These are phyloP conservation scores for Serendipita sp. DNA, from an alignment of 768 basidiomycete species.

Conservation along the genomic window DNA sequence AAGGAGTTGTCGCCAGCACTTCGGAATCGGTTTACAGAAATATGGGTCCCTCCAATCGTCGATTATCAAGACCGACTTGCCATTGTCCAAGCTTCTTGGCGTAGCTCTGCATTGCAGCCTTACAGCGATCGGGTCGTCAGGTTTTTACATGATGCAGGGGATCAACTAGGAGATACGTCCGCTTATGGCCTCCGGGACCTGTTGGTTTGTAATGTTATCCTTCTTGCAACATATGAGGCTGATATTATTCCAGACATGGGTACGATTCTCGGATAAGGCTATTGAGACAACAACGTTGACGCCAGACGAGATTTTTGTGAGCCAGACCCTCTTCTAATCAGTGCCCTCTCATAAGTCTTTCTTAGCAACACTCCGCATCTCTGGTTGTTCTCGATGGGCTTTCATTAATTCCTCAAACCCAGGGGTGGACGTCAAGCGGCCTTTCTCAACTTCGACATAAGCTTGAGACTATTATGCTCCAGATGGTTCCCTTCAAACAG, in stretches of 20 bases:
- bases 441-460: constrained; percentile 44
- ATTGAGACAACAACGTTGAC: constrained; percentile 23
- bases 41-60: constrained; percentile 87
- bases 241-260: constrained; percentile 56
- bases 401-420: constrained; percentile 55
- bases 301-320: constrained; percentile 49
- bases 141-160: constrained; percentile 68
- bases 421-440: constrained; percentile 42
- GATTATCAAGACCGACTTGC: constrained; percentile 54
- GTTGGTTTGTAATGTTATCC: constrained; percentile 36
- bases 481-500: constrained; percentile 23
- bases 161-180: constrained; percentile 41
- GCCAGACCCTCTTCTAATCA: constrained; percentile 13
- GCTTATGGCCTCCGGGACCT: constrained; percentile 74
- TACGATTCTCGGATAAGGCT: constrained; percentile 63
- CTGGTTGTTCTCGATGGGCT: constrained; percentile 89
- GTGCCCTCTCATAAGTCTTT: neutral
- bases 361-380: constrained; percentile 77
- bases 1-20: constrained; percentile 95
- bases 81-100: constrained; percentile 63
- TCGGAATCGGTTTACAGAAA: constrained; percentile 95
- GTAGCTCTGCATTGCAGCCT: constrained; percentile 28
- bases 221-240: constrained; percentile 2
- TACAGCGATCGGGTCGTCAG: constrained; percentile 53
- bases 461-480: constrained; percentile 36